A percentile compares a stretch with the other conserved stretches of the same genome.
Evolutionary conservation across 805 yeast genomes (phyloP).

Genomic region (Candida arabinofermentans): DNA sequence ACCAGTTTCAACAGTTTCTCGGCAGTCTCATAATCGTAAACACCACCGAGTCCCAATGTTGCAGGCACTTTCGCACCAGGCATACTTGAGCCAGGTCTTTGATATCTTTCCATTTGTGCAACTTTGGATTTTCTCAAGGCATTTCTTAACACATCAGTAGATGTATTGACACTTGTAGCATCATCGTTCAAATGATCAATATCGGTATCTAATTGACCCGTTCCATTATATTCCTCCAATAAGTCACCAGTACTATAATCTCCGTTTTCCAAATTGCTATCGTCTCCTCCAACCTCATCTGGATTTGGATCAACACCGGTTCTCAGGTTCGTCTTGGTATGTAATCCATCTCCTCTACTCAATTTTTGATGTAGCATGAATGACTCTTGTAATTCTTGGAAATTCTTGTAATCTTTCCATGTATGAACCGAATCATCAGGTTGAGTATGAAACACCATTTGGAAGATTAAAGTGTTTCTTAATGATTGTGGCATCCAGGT

Average conservation of each 20-base stretch:
- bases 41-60: slow-evolving; percentile 16
- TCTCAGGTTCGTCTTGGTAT: neutral
- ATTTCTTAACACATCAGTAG: slow-evolving; percentile 13
- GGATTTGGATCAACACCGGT: neutral
- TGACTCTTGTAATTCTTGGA: slow-evolving; percentile 54
- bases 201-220: neutral
- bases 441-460: slow-evolving; percentile 87
- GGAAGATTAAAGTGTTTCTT: slow-evolving; percentile 74
- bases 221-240: slow-evolving; percentile 1
- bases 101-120: slow-evolving; percentile 29
- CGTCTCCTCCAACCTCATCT: neutral
- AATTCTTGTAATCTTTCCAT: slow-evolving; percentile 86
- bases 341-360: slow-evolving; percentile 8
- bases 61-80: slow-evolving; percentile 8
- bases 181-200: neutral
- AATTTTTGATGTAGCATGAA: slow-evolving; percentile 35
- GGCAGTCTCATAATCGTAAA: slow-evolving; percentile 67
- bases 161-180: neutral
- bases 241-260: slow-evolving; percentile 3
- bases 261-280: neutral
- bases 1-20: slow-evolving; percentile 65
- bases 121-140: slow-evolving; percentile 22
- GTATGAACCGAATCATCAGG: slow-evolving; percentile 90
- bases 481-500: slow-evolving; percentile 80
- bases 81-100: slow-evolving; percentile 11